phyloP scores from a whole-genome alignment of 805 yeast genomes.

The Suhomyces pyralidae region DNA sequence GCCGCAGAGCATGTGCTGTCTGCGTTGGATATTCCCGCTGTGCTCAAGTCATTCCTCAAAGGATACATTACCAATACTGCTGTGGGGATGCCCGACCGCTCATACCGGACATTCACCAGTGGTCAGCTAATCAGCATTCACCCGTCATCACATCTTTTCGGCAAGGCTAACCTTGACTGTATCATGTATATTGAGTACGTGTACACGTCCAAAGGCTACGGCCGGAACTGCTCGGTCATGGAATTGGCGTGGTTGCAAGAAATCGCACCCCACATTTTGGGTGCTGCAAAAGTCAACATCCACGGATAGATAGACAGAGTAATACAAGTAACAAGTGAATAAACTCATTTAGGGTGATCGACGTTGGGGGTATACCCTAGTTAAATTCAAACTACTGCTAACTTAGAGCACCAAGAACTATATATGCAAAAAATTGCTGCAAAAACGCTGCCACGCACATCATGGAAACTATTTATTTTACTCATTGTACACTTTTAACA shows the following conservation, averaged over 20 bases:
- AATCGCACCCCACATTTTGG: constrained; percentile 63
- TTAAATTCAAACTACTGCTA: not conserved
- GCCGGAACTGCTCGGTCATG: constrained; percentile 79
- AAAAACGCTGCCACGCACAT: not conserved
- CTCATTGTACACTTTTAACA: constrained; percentile 28
- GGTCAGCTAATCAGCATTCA: constrained; percentile 87
- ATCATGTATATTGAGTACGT: constrained; percentile 94
- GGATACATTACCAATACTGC: constrained; percentile 92
- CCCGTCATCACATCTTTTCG: constrained; percentile 86
- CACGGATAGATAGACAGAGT: constrained; percentile 10
- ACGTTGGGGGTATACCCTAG: not conserved
- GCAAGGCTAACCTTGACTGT: constrained; percentile 69
- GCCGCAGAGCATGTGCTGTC: constrained; percentile 13
- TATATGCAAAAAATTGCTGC: not conserved
- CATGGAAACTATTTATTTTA: not conserved
- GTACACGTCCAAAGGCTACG: constrained; percentile 89
- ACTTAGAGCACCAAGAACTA: not conserved
- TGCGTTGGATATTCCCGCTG: constrained; percentile 49
- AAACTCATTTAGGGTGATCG: not conserved
- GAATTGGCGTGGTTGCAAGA: constrained; percentile 86
- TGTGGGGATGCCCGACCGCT: constrained; percentile 90
- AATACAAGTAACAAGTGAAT: not conserved
- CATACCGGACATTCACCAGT: constrained; percentile 78
- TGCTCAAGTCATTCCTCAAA: constrained; percentile 73
- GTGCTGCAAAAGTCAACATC: constrained; percentile 35